These are phyloP conservation scores for Cladophialophora exuberans DNA, from an alignment of 2,329 filamentous ascomycete species.

Conservation along the genomic window DNA sequence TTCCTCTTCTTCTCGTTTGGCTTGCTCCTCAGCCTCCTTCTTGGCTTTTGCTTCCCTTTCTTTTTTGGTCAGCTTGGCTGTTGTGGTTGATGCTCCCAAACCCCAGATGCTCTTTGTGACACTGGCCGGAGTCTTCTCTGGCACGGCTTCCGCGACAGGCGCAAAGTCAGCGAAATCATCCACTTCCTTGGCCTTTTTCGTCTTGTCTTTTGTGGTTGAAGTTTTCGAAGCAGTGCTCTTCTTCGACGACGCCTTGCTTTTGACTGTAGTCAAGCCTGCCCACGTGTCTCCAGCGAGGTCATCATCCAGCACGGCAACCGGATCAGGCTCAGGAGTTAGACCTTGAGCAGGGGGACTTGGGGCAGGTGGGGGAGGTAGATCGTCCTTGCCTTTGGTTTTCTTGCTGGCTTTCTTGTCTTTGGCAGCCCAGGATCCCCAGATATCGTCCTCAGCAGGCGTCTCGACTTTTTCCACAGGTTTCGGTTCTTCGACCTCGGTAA, in stretches of 20 bases:
- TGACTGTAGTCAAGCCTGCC: constrained; percentile 42
- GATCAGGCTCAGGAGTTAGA: constrained; percentile 46
- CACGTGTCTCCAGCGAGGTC: constrained; percentile 43
- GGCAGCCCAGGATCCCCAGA: constrained; percentile 38
- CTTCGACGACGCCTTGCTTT: constrained; percentile 42
- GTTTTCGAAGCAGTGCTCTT: constrained; percentile 43
- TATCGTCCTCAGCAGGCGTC: constrained; percentile 29
- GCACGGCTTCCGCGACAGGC: constrained; percentile 30
- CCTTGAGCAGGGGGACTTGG: constrained; percentile 52
- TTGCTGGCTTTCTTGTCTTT: constrained; percentile 52
- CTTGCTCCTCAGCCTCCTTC: constrained; percentile 41
- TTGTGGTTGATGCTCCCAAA: constrained; percentile 42
- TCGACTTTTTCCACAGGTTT: constrained; percentile 23
- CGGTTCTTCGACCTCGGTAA: constrained; percentile 22
- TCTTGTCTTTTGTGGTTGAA: constrained; percentile 34
- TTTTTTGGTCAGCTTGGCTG: constrained; percentile 48
- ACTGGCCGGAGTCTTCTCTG: constrained; percentile 43
- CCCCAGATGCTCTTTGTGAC: constrained; percentile 48
- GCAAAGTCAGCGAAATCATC: constrained; percentile 24
- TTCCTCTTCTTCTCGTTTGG: constrained; percentile 36
- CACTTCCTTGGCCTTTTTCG: constrained; percentile 29
- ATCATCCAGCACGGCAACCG: constrained; percentile 36
- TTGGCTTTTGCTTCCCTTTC: constrained; percentile 53
- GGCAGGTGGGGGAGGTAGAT: constrained; percentile 52
- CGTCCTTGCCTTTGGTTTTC: constrained; percentile 45